Base-by-base conservation (phyloP, 352 stramenopile genomes). In the Phytophthora europaea region DNA sequence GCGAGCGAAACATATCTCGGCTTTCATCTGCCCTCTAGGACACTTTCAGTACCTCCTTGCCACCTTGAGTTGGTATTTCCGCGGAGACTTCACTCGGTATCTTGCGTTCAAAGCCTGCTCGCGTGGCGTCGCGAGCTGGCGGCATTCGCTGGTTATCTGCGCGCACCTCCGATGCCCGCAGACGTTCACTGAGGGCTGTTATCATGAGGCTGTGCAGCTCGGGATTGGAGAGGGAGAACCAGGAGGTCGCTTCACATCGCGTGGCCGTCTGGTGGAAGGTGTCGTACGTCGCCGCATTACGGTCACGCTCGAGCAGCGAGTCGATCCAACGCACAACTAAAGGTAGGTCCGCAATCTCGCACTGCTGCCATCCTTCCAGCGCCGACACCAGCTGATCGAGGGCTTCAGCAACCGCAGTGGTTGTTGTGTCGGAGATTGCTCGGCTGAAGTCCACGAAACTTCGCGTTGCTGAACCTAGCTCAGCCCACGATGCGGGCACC, bases 291-390 rank as follows among this genome's bases (percentile, higher is more conserved):
- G 48, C 18, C 0, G 18, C 22, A 8, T 16, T 43, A 18, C 43
- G 23, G 28, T 64, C 55, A 18, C 43, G 57, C 8, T 45, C 23
- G 10, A 55, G 23, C 0, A 34, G 2, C 8, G 43, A 31, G 23
- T 64, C 40, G 15, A 64, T 34, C 57, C 43, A 55, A 15, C 20
- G 10, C 20, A 54, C 36, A 6, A 62, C 4, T n/a, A 62, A 15
- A 6, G 20, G 55, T 2, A 62, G 55, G 20, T 28, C 55, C 6
- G 55, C 36, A 10, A 38, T 22, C n/a, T 62, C 55, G 13, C 20
- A 62, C 55, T 62, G 55, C 12, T 62, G 10, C 36, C 55, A 62
- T 5, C 55, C 56, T 63, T 45, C 23, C 20, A 63, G 22, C 6
- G 40, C 15, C 4, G n/a, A 38, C 18, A 52, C 36, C 0, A 62